These are phyloP conservation scores for Kwoniella heveanensis DNA, from an alignment of 768 basidiomycete genomes.

Conservation along the genomic window DNA sequence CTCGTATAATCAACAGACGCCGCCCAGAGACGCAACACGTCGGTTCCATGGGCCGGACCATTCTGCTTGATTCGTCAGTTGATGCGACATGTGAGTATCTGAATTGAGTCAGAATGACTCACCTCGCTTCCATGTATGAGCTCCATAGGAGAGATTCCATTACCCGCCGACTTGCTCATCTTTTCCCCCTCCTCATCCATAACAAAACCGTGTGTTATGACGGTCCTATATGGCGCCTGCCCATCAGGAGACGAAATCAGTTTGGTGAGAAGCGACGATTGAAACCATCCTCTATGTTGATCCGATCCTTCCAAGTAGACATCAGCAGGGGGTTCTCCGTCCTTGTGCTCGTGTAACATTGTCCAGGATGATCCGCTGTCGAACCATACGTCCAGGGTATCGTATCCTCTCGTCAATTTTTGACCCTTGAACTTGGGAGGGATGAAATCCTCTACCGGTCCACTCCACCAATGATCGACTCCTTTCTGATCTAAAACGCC, in stretches of 20 bases:
- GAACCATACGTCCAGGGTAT: slow-evolving; percentile 99
- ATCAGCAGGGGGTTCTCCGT: slow-evolving; percentile 63
- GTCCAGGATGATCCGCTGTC: slow-evolving; percentile 96
- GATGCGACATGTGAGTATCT: background rate
- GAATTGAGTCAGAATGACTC: no score
- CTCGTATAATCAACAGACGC: slow-evolving; percentile 86
- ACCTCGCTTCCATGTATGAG: slow-evolving; percentile 79
- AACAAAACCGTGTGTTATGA: slow-evolving; percentile 97
- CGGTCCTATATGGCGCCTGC: slow-evolving; percentile 66
- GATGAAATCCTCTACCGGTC: slow-evolving; percentile 78
- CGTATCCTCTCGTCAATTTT: slow-evolving; percentile 75
- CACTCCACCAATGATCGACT: slow-evolving; percentile 87
- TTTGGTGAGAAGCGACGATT: slow-evolving; percentile 85
- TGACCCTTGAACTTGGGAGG: slow-evolving; percentile 63
- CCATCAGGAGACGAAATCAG: slow-evolving; percentile 59
- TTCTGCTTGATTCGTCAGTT: slow-evolving; percentile 58
- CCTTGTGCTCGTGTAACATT: slow-evolving; percentile 60
- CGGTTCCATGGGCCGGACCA: slow-evolving; percentile 79
- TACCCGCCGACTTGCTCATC: slow-evolving; percentile 98
- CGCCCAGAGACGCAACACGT: slow-evolving; percentile 85
- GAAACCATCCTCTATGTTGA: slow-evolving; percentile 99
- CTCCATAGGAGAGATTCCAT: slow-evolving; percentile 80
- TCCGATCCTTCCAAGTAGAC: slow-evolving; percentile 93
- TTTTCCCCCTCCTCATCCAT: slow-evolving; percentile 83
- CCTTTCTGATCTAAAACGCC: slow-evolving; percentile 71